A percentile compares a stretch with the other conserved stretches of the same genome.
Conservation (phyloP, 495 filamentous ascomycete genomes). For the Lasiosphaeria hispida region DNA sequence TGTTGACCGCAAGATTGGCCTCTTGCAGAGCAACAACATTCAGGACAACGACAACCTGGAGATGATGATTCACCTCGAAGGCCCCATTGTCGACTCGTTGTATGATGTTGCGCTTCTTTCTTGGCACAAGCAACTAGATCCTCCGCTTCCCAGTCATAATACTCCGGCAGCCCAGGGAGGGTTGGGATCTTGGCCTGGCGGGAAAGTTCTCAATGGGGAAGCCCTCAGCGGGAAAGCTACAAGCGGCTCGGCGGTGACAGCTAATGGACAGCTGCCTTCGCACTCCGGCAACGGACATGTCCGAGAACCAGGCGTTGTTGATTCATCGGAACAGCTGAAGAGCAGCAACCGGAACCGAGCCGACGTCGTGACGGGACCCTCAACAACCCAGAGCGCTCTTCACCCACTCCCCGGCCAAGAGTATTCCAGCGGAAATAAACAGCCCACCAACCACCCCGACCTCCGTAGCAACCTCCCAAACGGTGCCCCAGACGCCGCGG, state of each 20-base stretch:
- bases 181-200: conserved; percentile 21
- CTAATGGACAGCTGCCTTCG: not conserved
- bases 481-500: conserved; percentile 10
- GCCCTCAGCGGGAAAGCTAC: not conserved
- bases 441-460: not conserved
- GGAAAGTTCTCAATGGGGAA: not conserved
- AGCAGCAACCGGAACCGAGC: conserved; percentile 15
- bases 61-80: conserved; percentile 78
- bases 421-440: not conserved
- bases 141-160: conserved; percentile 56
- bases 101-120: conserved; percentile 71
- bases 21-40: conserved; percentile 74
- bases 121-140: conserved; percentile 63
- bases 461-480: conserved; percentile 7
- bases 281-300: conserved; percentile 18
- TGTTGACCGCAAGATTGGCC: conserved; percentile 64
- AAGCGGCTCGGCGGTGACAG: too few relatives aligned
- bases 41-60: conserved; percentile 76
- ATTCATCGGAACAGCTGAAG: not conserved
- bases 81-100: conserved; percentile 69
- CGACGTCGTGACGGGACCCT: conserved; percentile 26
- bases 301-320: conserved; percentile 17
- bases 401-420: conserved; percentile 15
- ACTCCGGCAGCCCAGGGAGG: conserved; percentile 45
- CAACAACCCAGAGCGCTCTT: conserved; percentile 24